These are phyloP conservation scores for Nitzschia inconspicua DNA, from an alignment of 108 stramenopile genomes.

Conservation along the genomic window DNA sequence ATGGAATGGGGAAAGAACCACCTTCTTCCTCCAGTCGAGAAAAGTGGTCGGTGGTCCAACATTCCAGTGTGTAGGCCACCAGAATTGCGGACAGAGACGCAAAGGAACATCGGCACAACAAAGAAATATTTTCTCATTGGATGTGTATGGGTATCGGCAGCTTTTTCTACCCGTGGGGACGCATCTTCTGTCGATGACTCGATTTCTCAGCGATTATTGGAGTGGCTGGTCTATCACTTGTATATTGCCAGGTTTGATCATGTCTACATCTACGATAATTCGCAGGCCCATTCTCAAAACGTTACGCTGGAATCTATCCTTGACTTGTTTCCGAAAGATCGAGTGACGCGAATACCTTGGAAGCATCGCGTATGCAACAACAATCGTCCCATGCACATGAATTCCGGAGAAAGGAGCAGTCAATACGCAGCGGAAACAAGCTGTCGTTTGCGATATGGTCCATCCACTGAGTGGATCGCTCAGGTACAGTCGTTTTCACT, in stretches of 20 bases:
- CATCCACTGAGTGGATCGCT: slow-evolving; percentile 63
- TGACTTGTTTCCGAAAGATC: slow-evolving; percentile 16
- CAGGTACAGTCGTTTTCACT: too few relatives aligned
- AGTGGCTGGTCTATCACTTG: slow-evolving; percentile 59
- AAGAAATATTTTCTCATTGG: slow-evolving; percentile 48
- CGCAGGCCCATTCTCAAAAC: slow-evolving; percentile 21
- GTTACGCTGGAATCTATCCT: slow-evolving; percentile 4
- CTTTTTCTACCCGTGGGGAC: slow-evolving; percentile 42
- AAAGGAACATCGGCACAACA: not conserved
- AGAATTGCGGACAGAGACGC: not conserved
- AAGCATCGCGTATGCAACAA: slow-evolving; percentile 67
- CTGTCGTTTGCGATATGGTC: slow-evolving; percentile 63
- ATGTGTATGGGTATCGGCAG: slow-evolving; percentile 64
- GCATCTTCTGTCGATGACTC: slow-evolving; percentile 26
- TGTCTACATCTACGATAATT: slow-evolving; percentile 74
- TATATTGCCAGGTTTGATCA: slow-evolving; percentile 73
- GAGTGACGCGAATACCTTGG: slow-evolving; percentile 63
- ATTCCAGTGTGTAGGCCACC: slow-evolving; percentile 52
- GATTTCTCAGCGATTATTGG: slow-evolving; percentile 33
- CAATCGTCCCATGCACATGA: slow-evolving; percentile 49
- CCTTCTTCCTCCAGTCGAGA: slow-evolving; percentile 47
- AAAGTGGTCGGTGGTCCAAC: slow-evolving; percentile 73
- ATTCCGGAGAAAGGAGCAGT: slow-evolving; percentile 63
- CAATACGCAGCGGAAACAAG: slow-evolving; percentile 78
- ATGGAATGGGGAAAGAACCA: slow-evolving; percentile 46